Evolutionary conservation across 768 basidiomycete species (phyloP).

Genomic region (Boletellus ananiceps): DNA sequence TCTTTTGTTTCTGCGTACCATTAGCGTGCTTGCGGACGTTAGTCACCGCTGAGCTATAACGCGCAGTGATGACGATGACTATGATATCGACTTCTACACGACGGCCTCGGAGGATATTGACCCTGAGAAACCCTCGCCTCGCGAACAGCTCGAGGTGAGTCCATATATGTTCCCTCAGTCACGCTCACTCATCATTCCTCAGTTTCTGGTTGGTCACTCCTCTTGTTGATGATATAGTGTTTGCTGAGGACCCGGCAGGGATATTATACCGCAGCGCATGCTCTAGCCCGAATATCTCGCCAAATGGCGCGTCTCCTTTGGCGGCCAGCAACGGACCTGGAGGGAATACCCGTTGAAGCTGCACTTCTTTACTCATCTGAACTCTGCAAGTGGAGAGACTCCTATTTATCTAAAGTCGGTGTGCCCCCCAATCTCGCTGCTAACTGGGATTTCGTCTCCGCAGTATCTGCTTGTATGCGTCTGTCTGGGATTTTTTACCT

Average conservation of each 20-base stretch:
- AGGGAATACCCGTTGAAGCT: slow-evolving; percentile 72
- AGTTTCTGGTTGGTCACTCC: slow-evolving; percentile 62
- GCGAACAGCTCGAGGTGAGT: slow-evolving; percentile 76
- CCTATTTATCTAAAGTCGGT: slow-evolving; percentile 73
- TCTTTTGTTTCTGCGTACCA: slow-evolving; percentile 1
- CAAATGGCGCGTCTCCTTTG: slow-evolving; percentile 79
- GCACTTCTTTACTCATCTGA: slow-evolving; percentile 51
- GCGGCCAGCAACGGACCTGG: slow-evolving; percentile 69
- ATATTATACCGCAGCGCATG: slow-evolving; percentile 79
- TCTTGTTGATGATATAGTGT: neutral
- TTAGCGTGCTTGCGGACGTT: slow-evolving; percentile 13
- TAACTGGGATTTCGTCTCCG: slow-evolving; percentile 86
- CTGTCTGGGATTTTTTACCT: neutral
- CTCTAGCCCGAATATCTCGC: slow-evolving; percentile 78
- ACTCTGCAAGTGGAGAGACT: slow-evolving; percentile 69
- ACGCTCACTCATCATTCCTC: slow-evolving; percentile 8
- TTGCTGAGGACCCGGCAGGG: slow-evolving; percentile 43
- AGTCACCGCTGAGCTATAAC: slow-evolving; percentile 19
- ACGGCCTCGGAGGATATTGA: slow-evolving; percentile 60
- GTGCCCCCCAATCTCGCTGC: slow-evolving; percentile 81
- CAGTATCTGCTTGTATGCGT: slow-evolving; percentile 56
- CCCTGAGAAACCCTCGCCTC: slow-evolving; percentile 53
- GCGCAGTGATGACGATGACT: slow-evolving; percentile 74
- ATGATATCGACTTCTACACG: slow-evolving; percentile 85
- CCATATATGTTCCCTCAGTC: neutral